These are phyloP conservation scores for Macrolepiota dolichaula DNA, from an alignment of 768 basidiomycete genomes.

Conservation along the genomic window DNA sequence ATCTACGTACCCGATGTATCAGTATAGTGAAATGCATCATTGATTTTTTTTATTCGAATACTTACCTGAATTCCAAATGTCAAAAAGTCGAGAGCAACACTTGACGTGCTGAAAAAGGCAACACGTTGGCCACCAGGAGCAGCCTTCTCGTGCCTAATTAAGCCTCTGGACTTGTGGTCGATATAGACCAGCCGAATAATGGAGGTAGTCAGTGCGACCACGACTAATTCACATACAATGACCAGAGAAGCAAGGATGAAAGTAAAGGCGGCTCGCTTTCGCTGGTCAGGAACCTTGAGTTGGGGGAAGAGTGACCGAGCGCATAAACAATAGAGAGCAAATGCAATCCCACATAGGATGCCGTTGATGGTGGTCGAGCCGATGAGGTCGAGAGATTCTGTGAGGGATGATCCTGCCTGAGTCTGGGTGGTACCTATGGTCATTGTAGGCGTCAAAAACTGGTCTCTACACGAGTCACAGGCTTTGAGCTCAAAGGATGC, in stretches of 20 bases:
- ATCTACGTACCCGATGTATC: not conserved
- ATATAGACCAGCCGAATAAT: not conserved
- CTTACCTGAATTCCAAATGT: not conserved
- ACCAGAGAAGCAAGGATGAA: not conserved
- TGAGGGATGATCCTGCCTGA: not conserved
- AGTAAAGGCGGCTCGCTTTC: not conserved
- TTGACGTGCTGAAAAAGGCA: not conserved
- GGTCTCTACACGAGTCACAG: no score
- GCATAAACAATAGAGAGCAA: not conserved
- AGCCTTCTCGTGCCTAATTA: not conserved
- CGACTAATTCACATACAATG: not conserved
- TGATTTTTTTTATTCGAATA: not conserved
- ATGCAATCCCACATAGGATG: not conserved
- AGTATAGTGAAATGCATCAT: not conserved
- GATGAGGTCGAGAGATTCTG: not conserved
- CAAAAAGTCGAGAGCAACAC: not conserved
- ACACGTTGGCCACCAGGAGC: not conserved
- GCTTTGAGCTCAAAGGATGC: no score
- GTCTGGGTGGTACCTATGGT: no score
- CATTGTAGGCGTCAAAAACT: no score
- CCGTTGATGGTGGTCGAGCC: not conserved
- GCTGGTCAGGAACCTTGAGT: not conserved
- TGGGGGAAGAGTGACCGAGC: not conserved
- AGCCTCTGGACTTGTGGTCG: not conserved
- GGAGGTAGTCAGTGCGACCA: not conserved